phyloP scores from a whole-genome alignment of 768 basidiomycete species.

The Botryobasidium botryosum region DNA sequence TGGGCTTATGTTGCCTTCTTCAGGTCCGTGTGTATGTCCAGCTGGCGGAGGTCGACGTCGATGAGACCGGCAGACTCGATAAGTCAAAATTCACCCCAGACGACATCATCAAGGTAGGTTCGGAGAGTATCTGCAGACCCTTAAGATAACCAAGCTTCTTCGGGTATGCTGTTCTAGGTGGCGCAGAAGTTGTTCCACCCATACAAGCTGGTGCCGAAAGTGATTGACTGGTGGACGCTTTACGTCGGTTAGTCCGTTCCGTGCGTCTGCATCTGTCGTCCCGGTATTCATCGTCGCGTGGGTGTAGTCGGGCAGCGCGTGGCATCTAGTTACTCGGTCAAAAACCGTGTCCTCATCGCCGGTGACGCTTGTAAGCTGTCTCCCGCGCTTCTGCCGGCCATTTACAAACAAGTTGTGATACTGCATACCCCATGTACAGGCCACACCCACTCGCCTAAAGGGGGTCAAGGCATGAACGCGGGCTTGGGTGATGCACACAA shows the following conservation, averaged over 20 bases:
- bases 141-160: no score
- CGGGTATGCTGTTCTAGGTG: conserved; percentile 22
- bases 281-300: no score
- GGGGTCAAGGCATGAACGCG: conserved; percentile 17
- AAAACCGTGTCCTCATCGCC: conserved; percentile 14
- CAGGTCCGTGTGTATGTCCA: conserved; percentile 64
- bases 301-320: conserved; percentile 27
- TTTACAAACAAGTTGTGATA: no score
- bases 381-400: conserved; percentile 59
- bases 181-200: conserved; percentile 40
- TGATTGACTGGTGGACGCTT: conserved; percentile 14
- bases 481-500: conserved; percentile 17
- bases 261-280: conserved; percentile 55
- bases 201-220: conserved; percentile 19
- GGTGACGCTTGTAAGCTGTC: conserved; percentile 27
- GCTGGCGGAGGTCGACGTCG: conserved; percentile 32
- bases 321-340: conserved; percentile 11
- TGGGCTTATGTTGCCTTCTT: no score
- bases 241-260: conserved; percentile 6
- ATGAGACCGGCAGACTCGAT: conserved; percentile 34
- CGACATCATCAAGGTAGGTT: conserved; percentile 35
- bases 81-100: conserved; percentile 33
- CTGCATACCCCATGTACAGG: conserved; percentile 2
- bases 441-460: conserved; percentile 19
- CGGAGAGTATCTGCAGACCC: not conserved